A percentile compares a stretch with the other conserved stretches of the same genome.
phyloP scores from a whole-genome alignment of 208 protist genomes.

The Endotrypanum monterogeii region DNA sequence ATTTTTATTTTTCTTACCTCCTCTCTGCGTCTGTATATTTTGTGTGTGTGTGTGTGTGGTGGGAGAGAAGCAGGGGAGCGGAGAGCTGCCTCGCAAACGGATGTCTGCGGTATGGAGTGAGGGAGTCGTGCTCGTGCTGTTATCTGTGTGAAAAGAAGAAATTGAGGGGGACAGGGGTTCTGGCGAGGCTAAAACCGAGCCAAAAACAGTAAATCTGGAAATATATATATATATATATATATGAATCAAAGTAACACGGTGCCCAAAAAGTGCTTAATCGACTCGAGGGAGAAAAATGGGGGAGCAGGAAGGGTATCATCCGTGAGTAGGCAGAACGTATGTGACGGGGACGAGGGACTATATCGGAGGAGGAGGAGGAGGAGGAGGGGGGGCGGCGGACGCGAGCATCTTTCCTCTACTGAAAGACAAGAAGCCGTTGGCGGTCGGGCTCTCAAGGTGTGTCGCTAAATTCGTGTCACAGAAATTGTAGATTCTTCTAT shows the following conservation, averaged over 20 bases:
- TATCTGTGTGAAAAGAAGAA: background rate
- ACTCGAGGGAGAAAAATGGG: background rate
- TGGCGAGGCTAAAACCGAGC: no score
- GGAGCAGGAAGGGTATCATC: background rate
- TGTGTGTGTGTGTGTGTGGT: background rate
- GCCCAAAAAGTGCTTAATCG: no score
- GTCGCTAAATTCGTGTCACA: no score
- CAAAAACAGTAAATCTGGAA: no score
- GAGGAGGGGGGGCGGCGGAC: background rate
- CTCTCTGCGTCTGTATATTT: constrained; percentile 5
- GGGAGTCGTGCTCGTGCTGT: background rate
- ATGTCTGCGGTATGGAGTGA: background rate
- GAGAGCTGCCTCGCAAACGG: background rate
- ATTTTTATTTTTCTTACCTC: constrained; percentile 19
- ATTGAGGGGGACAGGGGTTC: background rate
- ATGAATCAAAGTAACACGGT: no score
- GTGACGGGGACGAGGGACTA: background rate
- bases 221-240: no score
- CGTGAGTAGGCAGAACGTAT: background rate
- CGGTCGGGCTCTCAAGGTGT: no score
- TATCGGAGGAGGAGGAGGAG: background rate
- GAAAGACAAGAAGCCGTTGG: background rate
- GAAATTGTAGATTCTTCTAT: no score
- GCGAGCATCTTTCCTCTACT: background rate
- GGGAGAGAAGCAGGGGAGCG: background rate